phyloP scores from a whole-genome alignment of 148 eudicot species.

The Vaccinium myrtillus region DNA sequence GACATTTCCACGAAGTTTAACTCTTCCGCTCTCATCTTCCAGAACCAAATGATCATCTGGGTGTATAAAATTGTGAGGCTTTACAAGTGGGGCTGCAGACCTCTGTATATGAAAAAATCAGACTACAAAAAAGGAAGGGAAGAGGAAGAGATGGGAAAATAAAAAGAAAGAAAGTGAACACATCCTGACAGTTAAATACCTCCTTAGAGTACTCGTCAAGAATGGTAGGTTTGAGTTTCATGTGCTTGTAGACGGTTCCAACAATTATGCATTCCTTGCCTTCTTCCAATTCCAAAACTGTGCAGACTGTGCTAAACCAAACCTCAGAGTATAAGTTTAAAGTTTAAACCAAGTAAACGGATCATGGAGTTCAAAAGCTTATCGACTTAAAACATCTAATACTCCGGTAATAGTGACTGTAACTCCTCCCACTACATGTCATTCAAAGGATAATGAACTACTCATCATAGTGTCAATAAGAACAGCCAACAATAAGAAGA shows the following conservation, averaged over 20 bases:
- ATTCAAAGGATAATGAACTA: background rate
- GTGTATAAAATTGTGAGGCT: constrained; percentile 82
- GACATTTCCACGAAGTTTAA: constrained; percentile 61
- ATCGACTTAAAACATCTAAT: background rate
- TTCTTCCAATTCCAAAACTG: constrained; percentile 74
- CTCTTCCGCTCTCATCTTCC: constrained; percentile 98
- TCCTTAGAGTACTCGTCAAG: constrained; percentile 95
- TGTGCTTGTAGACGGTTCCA: constrained; percentile 93
- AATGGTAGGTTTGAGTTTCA: constrained; percentile 90
- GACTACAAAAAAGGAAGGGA: background rate
- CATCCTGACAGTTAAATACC: constrained; percentile 33
- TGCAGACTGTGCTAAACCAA: constrained; percentile 56
- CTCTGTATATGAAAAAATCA: constrained; percentile 42
- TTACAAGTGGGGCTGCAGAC: constrained; percentile 63
- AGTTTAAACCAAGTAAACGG: background rate
- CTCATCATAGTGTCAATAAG: background rate
- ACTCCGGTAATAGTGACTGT: background rate
- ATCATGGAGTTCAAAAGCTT: constrained; percentile 19
- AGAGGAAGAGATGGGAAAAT: background rate
- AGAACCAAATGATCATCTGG: constrained; percentile 76
- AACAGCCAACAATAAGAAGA: background rate
- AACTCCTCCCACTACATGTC: background rate
- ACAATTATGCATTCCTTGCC: constrained; percentile 82
- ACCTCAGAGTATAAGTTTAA: background rate
- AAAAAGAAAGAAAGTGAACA: background rate